Base-by-base conservation (phyloP, 257 asterid genomes). In the Osmanthus fragrans region DNA sequence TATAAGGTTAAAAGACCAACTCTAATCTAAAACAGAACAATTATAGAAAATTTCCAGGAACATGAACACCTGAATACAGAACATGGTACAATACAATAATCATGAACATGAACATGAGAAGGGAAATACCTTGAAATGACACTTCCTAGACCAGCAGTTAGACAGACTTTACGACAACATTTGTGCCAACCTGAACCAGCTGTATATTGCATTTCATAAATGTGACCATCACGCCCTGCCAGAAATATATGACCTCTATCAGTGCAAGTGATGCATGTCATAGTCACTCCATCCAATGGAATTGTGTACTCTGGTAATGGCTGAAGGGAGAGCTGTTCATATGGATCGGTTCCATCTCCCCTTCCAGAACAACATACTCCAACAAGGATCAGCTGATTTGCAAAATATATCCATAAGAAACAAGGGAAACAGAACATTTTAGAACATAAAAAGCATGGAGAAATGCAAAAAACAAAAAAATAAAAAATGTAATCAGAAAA, bases 281-380 rank as follows among this genome's bases (percentile, higher is more conserved):
- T 96, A 54, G 97, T 93, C 87, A 93, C 99, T 72, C 97, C 99
- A 83, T 93, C 98, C 66, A 97, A 90, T 71, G 97, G 94, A 84
- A 96, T 86, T 66, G 92, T 85, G 84, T 96, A 96, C 77, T 96
- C 99, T 63, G 96, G 94, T 81, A 96, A 85, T 13, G 96, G 92
- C 85, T 96, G 97, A 80, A 93, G 93, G 71, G 94, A 82, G 80
- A 96, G 90, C 89, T 96, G 98, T 40, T 90, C 89, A 86, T 89
- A 93, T 45, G 96, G 97, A 87, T 96, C 99, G 56, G 91, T 87
- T 79, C 91, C 97, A 74, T 89, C 95, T 75, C 92, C 88, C 75
- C 92, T 89, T 81, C 92, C 97, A 77, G 99, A 92, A 84, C 98
- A 93, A 82, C 98, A 96, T 82, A 96, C 97, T 83, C 99, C 98